These are phyloP conservation scores for Thecaphora thlaspeos DNA, from an alignment of 1,284 basidiomycete genomes.

Conservation along the genomic window DNA sequence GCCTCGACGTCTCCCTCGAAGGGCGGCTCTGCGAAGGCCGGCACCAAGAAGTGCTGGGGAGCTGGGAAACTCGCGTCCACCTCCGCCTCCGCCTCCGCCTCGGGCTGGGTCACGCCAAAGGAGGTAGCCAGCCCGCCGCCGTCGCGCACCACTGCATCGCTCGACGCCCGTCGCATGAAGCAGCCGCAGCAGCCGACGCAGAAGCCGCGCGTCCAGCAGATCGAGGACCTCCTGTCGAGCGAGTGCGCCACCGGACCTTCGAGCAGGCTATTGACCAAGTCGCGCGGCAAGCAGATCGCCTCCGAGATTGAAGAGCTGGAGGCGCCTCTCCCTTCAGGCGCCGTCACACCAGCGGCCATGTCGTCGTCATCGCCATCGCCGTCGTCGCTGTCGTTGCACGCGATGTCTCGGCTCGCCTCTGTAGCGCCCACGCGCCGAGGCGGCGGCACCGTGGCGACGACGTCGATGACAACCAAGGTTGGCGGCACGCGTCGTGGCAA, in stretches of 20 bases:
- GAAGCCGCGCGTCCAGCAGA: constrained; percentile 9
- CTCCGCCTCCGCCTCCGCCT: constrained; percentile 16
- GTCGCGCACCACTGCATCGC: constrained; percentile 23
- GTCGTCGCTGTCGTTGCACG: constrained; percentile 12
- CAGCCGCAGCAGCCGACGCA: background rate
- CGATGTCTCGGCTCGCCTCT: constrained; percentile 21
- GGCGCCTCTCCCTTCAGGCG: background rate
- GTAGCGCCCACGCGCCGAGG: constrained; percentile 30
- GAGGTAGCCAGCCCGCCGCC: constrained; percentile 33
- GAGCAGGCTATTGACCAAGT: background rate
- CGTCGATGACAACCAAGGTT: constrained; percentile 12
- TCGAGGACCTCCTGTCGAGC: too few species aligned
- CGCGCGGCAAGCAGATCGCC: background rate
- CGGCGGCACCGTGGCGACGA: constrained; percentile 24
- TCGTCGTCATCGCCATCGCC: constrained; percentile 12
- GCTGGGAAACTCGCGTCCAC: constrained; percentile 7
- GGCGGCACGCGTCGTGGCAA: constrained; percentile 11
- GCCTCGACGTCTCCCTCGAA: too few species aligned
- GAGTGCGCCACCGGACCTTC: too few species aligned
- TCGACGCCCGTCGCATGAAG: constrained; percentile 3
- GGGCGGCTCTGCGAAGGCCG: too few species aligned
- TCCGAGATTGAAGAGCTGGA: background rate
- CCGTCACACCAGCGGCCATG: background rate
- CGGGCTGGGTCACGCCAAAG: constrained; percentile 28
- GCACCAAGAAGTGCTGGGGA: constrained; percentile 15